These are phyloP conservation scores for Coprinopsis cinerea DNA, from an alignment of 768 basidiomycete genomes.

Conservation along the genomic window DNA sequence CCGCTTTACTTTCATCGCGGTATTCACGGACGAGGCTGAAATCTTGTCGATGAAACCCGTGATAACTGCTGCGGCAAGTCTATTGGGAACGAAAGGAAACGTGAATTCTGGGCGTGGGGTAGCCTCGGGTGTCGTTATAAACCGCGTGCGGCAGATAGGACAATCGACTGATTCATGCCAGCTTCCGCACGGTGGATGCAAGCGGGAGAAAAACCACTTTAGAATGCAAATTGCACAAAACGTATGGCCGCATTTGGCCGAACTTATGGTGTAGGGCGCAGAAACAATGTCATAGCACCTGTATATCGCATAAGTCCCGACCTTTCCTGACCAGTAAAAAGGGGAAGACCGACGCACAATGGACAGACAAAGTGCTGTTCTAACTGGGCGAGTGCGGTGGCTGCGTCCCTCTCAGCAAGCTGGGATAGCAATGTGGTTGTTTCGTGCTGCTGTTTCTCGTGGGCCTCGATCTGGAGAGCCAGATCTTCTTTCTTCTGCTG, in stretches of 20 bases:
- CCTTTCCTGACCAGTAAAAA: not conserved
- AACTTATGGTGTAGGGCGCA: constrained; percentile 50
- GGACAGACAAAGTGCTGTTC: constrained; percentile 64
- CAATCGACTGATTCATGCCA: constrained; percentile 69
- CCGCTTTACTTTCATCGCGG: constrained; percentile 33
- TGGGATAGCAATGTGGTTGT: constrained; percentile 34
- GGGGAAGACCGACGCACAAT: no score
- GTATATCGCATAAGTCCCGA: not conserved
- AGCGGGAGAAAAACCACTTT: constrained; percentile 63
- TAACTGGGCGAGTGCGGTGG: constrained; percentile 41
- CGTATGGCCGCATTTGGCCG: constrained; percentile 57
- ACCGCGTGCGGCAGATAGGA: constrained; percentile 55
- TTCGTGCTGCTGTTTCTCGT: constrained; percentile 38
- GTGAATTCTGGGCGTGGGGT: constrained; percentile 43
- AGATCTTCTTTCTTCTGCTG: constrained; percentile 30
- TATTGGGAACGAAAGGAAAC: constrained; percentile 62
- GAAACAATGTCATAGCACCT: constrained; percentile 68
- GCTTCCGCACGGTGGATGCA: constrained; percentile 54
- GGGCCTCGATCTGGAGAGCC: constrained; percentile 32
- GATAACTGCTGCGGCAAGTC: constrained; percentile 46
- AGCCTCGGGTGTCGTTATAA: constrained; percentile 46
- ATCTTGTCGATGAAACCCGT: constrained; percentile 49
- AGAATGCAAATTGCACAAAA: constrained; percentile 64
- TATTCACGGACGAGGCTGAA: constrained; percentile 26
- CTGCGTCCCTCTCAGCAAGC: constrained; percentile 35